Base-by-base conservation (phyloP, 1,284 basidiomycete species). In the Irpex lacteus region DNA sequence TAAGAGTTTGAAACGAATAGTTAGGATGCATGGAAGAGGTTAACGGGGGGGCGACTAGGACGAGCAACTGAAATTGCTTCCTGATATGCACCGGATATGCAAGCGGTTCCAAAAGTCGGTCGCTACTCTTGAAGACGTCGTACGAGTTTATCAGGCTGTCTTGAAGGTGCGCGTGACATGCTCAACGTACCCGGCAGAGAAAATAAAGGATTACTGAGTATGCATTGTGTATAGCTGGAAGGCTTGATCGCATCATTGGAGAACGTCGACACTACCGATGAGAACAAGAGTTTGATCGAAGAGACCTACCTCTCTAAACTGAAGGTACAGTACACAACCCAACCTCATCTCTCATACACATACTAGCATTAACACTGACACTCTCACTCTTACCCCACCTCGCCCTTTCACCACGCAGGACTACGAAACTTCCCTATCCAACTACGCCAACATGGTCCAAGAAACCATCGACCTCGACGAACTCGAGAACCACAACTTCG, bases 401-500 rank as follows among this genome's bases (percentile, higher is more conserved):
- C 26, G 26, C 19, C n/a, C n/a, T n/a, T n/a, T n/a, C n/a, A n/a
- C n/a, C n/a, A 21, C 52, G 4, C 68, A 95, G 92, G 82, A 89
- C 70, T 83, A 86, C 69, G 80, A 85, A 32, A 76, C 74, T 0
- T 88, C 81, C 63, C 83, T 98, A 3, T 81, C 82, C 9, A 94
- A 95, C 72, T 96, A 96, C 70, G 82, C 86, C 4, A 94, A 96
- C 70, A 96, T 99, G 91, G 96, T 99, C 2, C 95, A 98, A 75
- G 89, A 94, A 65, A 98, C 97, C 0, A 86, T 99, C 53, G 98
- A 99, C 72, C 85, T 98, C 18, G 88, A 91, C 56, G 90, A 97
- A 69, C 83, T 98, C 6, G 80, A 90, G 73, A 79, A 82, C 15
- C 95, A 98, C 77, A 93, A 93, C 70, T 97, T 91, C 73, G 91